Evolutionary conservation across 2,329 filamentous ascomycete species (phyloP), one percentile per base, ranked within the genome.

Genomic region (Truncatella angustata): DNA sequence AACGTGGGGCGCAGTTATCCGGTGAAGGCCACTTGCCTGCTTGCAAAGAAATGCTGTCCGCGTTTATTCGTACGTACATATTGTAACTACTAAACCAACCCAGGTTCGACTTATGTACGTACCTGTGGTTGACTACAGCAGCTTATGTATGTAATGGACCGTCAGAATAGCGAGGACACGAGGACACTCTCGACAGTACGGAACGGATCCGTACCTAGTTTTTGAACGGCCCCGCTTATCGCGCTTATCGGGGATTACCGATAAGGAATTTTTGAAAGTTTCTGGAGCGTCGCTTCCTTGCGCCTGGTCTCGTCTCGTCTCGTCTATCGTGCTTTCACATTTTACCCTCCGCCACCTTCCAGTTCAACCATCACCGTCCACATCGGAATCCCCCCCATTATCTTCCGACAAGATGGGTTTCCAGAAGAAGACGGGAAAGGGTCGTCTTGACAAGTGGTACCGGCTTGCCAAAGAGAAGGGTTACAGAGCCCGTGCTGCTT

Each of bases 371-470:
- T n/a, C n/a, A n/a, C n/a, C n/a, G n/a, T n/a, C n/a, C n/a, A n/a
- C n/a, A 40, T 21, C 24, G 18, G 37, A 39, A 16, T 18, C 37
- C 37, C 9, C 42, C 16, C 42, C 9, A 28, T 30, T 24, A 60
- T 52, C 40, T 24, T 26, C 43, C 26, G 43, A 14, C 43, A 46
- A 20, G 28, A 97, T 97, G 94, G 92, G 90, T 66, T 93, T 97
- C 66, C 91, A 97, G 69, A 97, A 97, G 82, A 97, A 97, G 82
- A 89, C 96, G 76, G 93, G 91, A 75, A 97, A 97, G 78, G 93
- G 93, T 73, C 92, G 93, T 83, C 81, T 97, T 66, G 94, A 99
- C 74, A 97, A 97, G 74, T 97, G 92, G 90, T 99, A 97, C 75
- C 93, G 92, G 70, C 86, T 97, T 65, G 94, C 94, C 56, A 99